phyloP scores from a whole-genome alignment of 1,284 basidiomycete species.

The Cystobasidiaceae sp. region DNA sequence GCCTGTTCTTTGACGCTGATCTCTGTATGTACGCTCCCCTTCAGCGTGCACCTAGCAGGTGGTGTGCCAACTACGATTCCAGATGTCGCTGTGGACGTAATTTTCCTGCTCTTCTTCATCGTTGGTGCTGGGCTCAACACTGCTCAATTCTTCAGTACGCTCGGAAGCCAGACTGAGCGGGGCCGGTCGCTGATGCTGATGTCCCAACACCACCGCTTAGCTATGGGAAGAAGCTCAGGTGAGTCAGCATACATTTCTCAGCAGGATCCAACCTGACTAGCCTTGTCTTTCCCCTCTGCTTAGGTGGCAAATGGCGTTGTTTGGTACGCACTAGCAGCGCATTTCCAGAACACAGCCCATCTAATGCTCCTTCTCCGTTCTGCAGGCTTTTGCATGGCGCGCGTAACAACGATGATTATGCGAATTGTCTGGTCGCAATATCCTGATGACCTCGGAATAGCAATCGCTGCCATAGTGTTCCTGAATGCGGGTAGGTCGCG shows the following conservation, averaged over 20 bases:
- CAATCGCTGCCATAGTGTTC: conserved; percentile 21
- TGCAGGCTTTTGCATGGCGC: conserved; percentile 28
- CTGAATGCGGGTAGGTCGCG: conserved; percentile 15
- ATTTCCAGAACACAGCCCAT: too few species aligned
- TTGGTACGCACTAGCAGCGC: too few species aligned
- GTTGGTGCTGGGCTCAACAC: conserved; percentile 7
- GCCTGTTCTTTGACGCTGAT: too few species aligned
- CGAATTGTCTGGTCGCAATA: conserved; percentile 24
- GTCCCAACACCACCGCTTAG: background rate
- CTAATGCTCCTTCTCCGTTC: too few species aligned
- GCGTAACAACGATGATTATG: conserved; percentile 16
- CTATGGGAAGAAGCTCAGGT: conserved; percentile 21
- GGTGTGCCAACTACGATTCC: conserved; percentile 24
- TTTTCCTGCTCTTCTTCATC: conserved; percentile 26
- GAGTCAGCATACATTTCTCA: too few species aligned
- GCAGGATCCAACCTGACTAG: too few species aligned
- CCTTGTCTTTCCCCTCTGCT: background rate
- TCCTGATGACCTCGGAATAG: background rate
- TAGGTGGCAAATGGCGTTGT: conserved; percentile 26
- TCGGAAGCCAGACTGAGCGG: too few species aligned
- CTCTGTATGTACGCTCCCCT: too few species aligned
- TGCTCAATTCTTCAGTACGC: background rate
- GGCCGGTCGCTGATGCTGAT: too few species aligned
- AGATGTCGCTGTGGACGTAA: conserved; percentile 9
- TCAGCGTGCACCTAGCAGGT: conserved; percentile 24